Conservation (phyloP, 768 basidiomycete species). For the Grammothele lineata region DNA sequence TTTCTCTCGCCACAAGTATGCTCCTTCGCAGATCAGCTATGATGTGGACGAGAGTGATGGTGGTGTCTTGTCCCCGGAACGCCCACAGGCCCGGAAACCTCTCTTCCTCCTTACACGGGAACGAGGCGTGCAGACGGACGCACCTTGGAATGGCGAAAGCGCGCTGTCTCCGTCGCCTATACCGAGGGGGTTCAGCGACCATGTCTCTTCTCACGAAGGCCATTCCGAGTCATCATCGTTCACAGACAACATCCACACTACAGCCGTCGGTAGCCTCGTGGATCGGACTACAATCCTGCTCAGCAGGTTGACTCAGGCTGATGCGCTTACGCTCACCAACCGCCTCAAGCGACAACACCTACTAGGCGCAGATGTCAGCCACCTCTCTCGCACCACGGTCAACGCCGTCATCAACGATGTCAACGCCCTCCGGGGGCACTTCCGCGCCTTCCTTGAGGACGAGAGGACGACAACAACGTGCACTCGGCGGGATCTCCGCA, state of each 20-base stretch:
- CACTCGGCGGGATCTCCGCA: conserved; percentile 76
- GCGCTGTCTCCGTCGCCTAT: conserved; percentile 21
- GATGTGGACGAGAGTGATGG: conserved; percentile 42
- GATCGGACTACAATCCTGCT: conserved; percentile 65
- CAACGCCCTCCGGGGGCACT: conserved; percentile 62
- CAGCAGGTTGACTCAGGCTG: conserved; percentile 63
- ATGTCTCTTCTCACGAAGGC: conserved; percentile 46
- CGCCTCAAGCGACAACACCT: conserved; percentile 90
- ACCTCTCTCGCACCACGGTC: conserved; percentile 82
- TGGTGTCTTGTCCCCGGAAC: conserved; percentile 28
- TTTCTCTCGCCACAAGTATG: conserved; percentile 20
- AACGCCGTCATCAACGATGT: conserved; percentile 69
- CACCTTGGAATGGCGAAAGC: conserved; percentile 3
- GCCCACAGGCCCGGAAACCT: conserved; percentile 36
- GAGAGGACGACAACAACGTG: conserved; percentile 59
- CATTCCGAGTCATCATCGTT: conserved; percentile 76
- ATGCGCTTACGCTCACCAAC: conserved; percentile 83
- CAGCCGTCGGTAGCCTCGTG: conserved; percentile 48
- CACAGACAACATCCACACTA: conserved; percentile 44
- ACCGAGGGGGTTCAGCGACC: conserved; percentile 29
- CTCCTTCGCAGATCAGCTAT: conserved; percentile 25
- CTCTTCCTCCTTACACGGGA: conserved; percentile 56
- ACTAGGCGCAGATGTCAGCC: conserved; percentile 77
- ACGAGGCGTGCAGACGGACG: conserved; percentile 25
- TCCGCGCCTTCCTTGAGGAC: conserved; percentile 71